These are phyloP conservation scores for Pseudogymnoascus sp. DNA, from an alignment of 2,329 filamentous ascomycete species.

Conservation along the genomic window DNA sequence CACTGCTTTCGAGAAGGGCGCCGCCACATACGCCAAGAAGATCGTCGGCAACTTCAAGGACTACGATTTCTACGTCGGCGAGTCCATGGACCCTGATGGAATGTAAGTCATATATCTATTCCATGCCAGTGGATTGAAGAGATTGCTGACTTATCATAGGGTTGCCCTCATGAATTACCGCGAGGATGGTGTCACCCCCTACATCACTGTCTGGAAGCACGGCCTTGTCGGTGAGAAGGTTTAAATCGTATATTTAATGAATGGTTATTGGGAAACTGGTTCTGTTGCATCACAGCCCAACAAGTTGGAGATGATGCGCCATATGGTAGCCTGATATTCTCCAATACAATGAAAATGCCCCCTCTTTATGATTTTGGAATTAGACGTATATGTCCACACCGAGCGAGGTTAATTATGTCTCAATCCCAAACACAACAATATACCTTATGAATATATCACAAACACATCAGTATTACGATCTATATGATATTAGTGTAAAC, in stretches of 20 bases:
- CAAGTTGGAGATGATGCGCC: background rate
- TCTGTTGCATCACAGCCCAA: background rate
- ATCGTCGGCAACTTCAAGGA: slow-evolving; percentile 84
- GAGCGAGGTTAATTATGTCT: background rate
- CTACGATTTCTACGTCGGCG: slow-evolving; percentile 88
- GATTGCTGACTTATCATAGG: slow-evolving; percentile 36
- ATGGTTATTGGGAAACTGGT: slow-evolving; percentile 6
- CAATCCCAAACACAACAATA: background rate
- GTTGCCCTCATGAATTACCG: slow-evolving; percentile 94
- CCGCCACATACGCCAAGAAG: slow-evolving; percentile 66
- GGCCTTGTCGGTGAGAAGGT: slow-evolving; percentile 86
- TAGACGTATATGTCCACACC: background rate
- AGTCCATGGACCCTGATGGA: slow-evolving; percentile 86
- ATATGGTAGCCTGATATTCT: slow-evolving; percentile 7
- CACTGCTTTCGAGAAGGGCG: slow-evolving; percentile 71
- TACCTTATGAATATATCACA: background rate
- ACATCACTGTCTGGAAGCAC: slow-evolving; percentile 89
- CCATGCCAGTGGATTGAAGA: background rate
- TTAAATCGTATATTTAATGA: slow-evolving; percentile 38
- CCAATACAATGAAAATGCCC: slow-evolving; percentile 7
- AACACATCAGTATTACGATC: background rate
- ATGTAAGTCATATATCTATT: slow-evolving; percentile 55
- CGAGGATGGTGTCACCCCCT: slow-evolving; percentile 89
- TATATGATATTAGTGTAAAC: background rate
- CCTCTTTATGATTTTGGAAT: background rate